A percentile compares a stretch with the other conserved stretches of the same genome.
phyloP scores from a whole-genome alignment of 805 yeast genomes.

The Kuraishia hungarica region DNA sequence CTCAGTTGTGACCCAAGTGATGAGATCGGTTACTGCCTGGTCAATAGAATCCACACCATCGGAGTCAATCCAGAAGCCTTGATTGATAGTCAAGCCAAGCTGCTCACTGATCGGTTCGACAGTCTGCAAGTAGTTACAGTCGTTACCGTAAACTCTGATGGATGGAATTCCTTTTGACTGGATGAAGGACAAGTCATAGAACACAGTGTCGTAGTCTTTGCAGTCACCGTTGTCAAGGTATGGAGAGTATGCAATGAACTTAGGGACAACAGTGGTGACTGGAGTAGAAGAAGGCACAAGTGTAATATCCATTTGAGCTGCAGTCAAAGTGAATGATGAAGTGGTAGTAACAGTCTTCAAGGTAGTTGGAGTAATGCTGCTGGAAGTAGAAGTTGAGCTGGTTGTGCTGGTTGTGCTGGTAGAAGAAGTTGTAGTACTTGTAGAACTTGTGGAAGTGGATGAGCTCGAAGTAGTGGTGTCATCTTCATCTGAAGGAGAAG shows the following conservation, averaged over 20 bases:
- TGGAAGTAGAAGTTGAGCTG: slow-evolving; percentile 9
- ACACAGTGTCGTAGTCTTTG: slow-evolving; percentile 47
- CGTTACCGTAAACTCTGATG: slow-evolving; percentile 80
- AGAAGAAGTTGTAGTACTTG: no score
- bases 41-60: slow-evolving; percentile 68
- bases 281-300: slow-evolving; percentile 18
- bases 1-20: slow-evolving; percentile 28
- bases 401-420: no score
- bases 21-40: slow-evolving; percentile 41
- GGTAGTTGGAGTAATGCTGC: slow-evolving; percentile 11
- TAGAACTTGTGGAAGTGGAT: no score
- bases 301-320: slow-evolving; percentile 13
- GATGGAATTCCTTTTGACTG: slow-evolving; percentile 50
- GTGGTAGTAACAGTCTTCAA: slow-evolving; percentile 1
- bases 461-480: slow-evolving; percentile 10
- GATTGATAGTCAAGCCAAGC: slow-evolving; percentile 68
- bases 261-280: slow-evolving; percentile 30
- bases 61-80: slow-evolving; percentile 74
- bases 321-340: slow-evolving; percentile 2
- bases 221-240: slow-evolving; percentile 63
- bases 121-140: slow-evolving; percentile 62
- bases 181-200: slow-evolving; percentile 51
- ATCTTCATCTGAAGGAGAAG: no score
- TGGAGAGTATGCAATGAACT: slow-evolving; percentile 69
- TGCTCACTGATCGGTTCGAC: slow-evolving; percentile 51